A percentile compares a stretch with the other conserved stretches of the same genome.
Conservation (phyloP, 306 rosid genomes). For the Boehmeria nivea region DNA sequence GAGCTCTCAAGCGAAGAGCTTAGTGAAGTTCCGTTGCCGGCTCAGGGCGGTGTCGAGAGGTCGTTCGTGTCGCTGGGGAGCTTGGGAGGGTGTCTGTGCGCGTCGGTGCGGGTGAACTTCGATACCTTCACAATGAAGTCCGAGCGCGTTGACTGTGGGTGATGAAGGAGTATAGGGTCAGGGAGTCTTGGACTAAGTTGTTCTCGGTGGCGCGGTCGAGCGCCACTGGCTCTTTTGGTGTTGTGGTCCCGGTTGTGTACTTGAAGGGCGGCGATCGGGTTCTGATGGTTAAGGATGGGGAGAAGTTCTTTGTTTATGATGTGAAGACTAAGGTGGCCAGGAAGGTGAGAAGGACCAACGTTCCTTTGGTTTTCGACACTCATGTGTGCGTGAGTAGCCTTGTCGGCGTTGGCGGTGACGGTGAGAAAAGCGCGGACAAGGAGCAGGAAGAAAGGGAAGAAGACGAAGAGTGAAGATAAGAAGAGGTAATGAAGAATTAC, state of each 20-base stretch:
- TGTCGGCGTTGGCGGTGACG: background rate
- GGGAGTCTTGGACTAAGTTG: conserved; percentile 6
- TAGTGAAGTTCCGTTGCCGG: no score
- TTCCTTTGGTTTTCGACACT: background rate
- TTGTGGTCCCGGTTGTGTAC: background rate
- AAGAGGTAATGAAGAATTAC: background rate
- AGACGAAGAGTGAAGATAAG: background rate
- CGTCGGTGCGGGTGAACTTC: no score
- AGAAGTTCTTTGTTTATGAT: background rate
- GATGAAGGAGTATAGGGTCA: conserved; percentile 2
- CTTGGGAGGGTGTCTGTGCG: background rate
- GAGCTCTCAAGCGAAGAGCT: background rate
- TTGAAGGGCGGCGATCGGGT: background rate
- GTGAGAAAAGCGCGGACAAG: background rate
- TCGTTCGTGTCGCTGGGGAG: background rate
- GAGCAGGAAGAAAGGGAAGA: background rate
- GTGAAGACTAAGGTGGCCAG: background rate
- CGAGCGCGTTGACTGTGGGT: conserved; percentile 2
- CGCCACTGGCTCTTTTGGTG: no score
- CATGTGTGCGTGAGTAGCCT: background rate
- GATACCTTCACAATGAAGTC: no score
- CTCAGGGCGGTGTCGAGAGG: no score
- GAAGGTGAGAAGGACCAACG: background rate
- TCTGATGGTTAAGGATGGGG: background rate
- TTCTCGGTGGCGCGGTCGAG: background rate